Base-by-base conservation (phyloP, 306 rosid genomes). In the Gastrolobium bilobum region DNA sequence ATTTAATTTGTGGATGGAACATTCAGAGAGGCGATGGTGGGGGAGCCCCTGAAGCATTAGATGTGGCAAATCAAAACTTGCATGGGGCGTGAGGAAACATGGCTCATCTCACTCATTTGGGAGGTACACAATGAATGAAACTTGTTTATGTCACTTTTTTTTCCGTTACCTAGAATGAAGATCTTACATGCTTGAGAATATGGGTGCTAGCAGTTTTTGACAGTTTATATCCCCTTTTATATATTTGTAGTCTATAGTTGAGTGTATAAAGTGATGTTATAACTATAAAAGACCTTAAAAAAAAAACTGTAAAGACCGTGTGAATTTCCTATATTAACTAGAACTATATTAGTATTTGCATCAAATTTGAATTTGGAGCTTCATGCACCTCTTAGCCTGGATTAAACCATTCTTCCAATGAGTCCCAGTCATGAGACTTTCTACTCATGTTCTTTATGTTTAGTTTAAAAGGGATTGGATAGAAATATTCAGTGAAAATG, bases 21-120 rank as follows among this genome's bases (percentile, higher is more conserved):
- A 63, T 62, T 43, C 56, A 80, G 84, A 72, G 84, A 72, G 77
- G 84, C 0, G 79, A 80, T 3, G 84, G 79, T 11, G 74, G 79
- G 1, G 84, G 84, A 63, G 74, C 84, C 31, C 84, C 79, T 3
- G 74, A 72, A 4, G 84, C 84, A 63, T 53, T 80, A 20, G 84
- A 72, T 43, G 6, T 80, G 54, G 74, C 84, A 53, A 80, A 80
- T 33, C 43, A 51, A 11, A 63, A 72, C 35, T 43, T 80, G 79
- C 1, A 31, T 33, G 10, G 26, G 53, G 3, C 10, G 0, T 72
- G 48, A 71, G 6, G 13, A 71, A 61, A 71, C 66, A 38, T 29
- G 47, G 10, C 5, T 46, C n/a, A 15, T 20, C n/a, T 15, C 10
- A 69, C 39, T 62, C 39, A 71, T 40, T 20, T 51, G 31, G 26